Conservation (phyloP, 306 rosid genomes). For the Vigna angularis region DNA sequence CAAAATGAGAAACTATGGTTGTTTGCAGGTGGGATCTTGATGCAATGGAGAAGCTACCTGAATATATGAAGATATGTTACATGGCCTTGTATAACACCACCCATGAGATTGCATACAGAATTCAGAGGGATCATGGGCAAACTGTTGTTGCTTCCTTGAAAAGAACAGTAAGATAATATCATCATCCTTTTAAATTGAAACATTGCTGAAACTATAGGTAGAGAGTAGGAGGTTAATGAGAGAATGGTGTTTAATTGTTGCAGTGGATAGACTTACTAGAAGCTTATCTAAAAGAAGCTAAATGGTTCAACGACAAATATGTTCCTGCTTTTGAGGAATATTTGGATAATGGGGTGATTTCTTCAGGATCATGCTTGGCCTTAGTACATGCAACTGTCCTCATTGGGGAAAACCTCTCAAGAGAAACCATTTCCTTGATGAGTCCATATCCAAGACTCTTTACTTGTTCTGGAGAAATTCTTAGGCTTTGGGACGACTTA, state of each 20-base stretch:
- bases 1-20: not conserved
- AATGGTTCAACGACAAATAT: slow-evolving; percentile 48
- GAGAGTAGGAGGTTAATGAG: not conserved
- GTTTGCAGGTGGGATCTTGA: slow-evolving; percentile 57
- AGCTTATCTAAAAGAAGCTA: slow-evolving; percentile 58
- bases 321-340: slow-evolving; percentile 46
- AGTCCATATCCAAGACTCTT: slow-evolving; percentile 55
- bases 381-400: slow-evolving; percentile 54
- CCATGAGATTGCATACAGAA: slow-evolving; percentile 51
- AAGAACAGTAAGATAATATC: slow-evolving; percentile 47
- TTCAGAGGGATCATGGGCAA: slow-evolving; percentile 47
- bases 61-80: slow-evolving; percentile 57
- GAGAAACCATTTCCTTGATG: slow-evolving; percentile 47
- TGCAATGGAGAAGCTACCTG: slow-evolving; percentile 51
- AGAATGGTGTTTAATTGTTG: slow-evolving; percentile 7
- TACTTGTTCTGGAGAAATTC: slow-evolving; percentile 52
- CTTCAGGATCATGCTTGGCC: slow-evolving; percentile 57
- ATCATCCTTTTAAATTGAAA: not conserved
- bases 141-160: slow-evolving; percentile 45
- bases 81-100: slow-evolving; percentile 59
- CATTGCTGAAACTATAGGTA: not conserved
- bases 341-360: slow-evolving; percentile 51
- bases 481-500: slow-evolving; percentile 58
- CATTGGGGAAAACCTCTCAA: slow-evolving; percentile 43
- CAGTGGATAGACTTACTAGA: slow-evolving; percentile 61